Percentiles rank a stretch among this genome's conserved stretches.
These are phyloP conservation scores for Coniochaeta sp. DNA, from an alignment of 2,329 filamentous ascomycete species.

Conservation along the genomic window DNA sequence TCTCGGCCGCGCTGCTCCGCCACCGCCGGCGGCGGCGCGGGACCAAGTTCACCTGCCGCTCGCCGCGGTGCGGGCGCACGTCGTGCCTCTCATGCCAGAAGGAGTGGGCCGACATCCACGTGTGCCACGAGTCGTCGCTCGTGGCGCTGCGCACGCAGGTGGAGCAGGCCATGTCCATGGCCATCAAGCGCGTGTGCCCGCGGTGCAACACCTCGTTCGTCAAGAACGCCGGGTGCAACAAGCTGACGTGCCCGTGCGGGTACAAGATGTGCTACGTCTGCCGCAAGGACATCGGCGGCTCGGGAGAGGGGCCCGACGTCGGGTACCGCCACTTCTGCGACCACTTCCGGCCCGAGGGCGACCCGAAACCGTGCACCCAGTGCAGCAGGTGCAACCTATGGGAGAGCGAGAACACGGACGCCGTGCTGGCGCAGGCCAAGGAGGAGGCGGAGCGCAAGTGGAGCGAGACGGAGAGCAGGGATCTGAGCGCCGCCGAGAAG, in stretches of 20 bases:
- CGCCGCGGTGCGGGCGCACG: slow-evolving; percentile 55
- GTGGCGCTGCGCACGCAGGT: slow-evolving; percentile 81
- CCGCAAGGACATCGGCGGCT: slow-evolving; percentile 60
- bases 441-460: slow-evolving; percentile 66
- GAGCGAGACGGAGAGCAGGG: slow-evolving; percentile 56
- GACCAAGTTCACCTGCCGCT: slow-evolving; percentile 70
- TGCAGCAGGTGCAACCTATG: slow-evolving; percentile 77
- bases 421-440: slow-evolving; percentile 60
- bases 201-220: slow-evolving; percentile 88
- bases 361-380: slow-evolving; percentile 62
- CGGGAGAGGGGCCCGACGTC: slow-evolving; percentile 42
- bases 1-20: slow-evolving; percentile 56
- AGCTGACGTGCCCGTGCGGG: slow-evolving; percentile 89
- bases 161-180: slow-evolving; percentile 87
- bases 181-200: slow-evolving; percentile 91
- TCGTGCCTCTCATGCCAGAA: slow-evolving; percentile 82
- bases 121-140: slow-evolving; percentile 78
- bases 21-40: slow-evolving; percentile 65
- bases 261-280: slow-evolving; percentile 99
- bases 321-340: slow-evolving; percentile 95
- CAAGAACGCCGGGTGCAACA: slow-evolving; percentile 92
- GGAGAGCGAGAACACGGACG: slow-evolving; percentile 67
- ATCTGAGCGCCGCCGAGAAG: slow-evolving; percentile 46
- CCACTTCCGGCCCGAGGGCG: slow-evolving; percentile 80
- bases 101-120: slow-evolving; percentile 80